These are phyloP conservation scores for Geotrichum europaeum DNA, from an alignment of 1,139 yeast species.

Conservation along the genomic window DNA sequence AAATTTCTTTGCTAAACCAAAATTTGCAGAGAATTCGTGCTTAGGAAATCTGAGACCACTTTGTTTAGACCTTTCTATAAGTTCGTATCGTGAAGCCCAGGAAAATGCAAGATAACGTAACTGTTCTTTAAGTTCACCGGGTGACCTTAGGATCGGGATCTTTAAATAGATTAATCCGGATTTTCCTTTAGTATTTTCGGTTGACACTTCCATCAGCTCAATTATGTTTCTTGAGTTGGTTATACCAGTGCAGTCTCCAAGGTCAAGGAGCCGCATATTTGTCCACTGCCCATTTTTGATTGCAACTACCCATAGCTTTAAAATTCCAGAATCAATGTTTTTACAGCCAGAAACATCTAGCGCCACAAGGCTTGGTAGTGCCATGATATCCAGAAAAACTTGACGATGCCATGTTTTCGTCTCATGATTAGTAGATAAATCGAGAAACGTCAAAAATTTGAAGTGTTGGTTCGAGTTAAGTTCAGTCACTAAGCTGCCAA, in stretches of 20 bases:
- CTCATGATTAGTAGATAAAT: slow-evolving; percentile 15
- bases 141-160: neutral
- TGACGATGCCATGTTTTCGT: slow-evolving; percentile 10
- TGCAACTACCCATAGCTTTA: slow-evolving; percentile 26
- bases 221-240: neutral
- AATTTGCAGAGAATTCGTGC: neutral
- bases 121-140: neutral
- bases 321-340: slow-evolving; percentile 15
- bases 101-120: neutral
- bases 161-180: neutral
- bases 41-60: slow-evolving; percentile 4
- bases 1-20: slow-evolving; percentile 8
- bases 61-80: neutral
- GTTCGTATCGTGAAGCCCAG: neutral
- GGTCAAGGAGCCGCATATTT: slow-evolving; percentile 21
- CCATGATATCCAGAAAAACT: slow-evolving; percentile 19
- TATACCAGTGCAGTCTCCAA: neutral
- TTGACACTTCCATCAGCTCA: slow-evolving; percentile 7
- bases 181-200: neutral
- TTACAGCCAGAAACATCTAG: slow-evolving; percentile 24
- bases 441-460: slow-evolving; percentile 21
- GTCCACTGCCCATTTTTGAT: slow-evolving; percentile 22
- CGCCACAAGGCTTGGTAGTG: slow-evolving; percentile 21
- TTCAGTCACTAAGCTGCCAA: slow-evolving; percentile 15
- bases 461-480: slow-evolving; percentile 5